Base-by-base conservation (phyloP, 306 rosid species). In the Nissolia schottii region DNA sequence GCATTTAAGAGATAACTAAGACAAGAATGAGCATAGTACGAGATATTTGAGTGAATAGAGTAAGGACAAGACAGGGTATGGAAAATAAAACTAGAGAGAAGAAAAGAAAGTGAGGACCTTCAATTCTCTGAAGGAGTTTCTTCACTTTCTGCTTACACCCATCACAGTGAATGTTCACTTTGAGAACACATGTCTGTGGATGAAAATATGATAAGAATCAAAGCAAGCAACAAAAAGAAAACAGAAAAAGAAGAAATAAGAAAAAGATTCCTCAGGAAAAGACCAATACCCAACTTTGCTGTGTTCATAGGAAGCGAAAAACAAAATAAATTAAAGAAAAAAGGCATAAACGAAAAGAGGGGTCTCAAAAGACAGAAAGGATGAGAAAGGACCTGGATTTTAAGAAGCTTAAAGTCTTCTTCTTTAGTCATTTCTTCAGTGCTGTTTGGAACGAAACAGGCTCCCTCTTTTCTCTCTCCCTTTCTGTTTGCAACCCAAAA, bases 71-170 rank as follows among this genome's bases (percentile, higher is more conserved):
- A 82, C 45, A 63, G 27, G 27, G 46, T 13, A 60, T 9, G 14
- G 49, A 10, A 66, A 71, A 45, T n/a, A n/a, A 3, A 45, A 50
- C 20, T 7, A 16, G 34, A 62, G 62, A 66, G 31, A 62, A n/a
- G 50, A 25, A 48, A 45, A 70, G 57, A 76, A 25, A 73, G 72
- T 23, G 55, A 75, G 55, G 49, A 94, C 98, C 98, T 94, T 94
- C 97, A 83, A 86, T 94, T 80, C 97, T 89, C 82, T 91, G 96
- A 79, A 94, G 97, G 66, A 94, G 79, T 79, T 94, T 94, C 96
- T 89, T 94, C 82, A 94, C 97, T 82, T 94, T 91, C 85, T 86
- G 98, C 87, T 86, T 87, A 84, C 98, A 94, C 37, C 98, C 98
- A 87, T 94, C 98, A 86, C 98, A 94, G 85, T 94, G 96, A 51